A percentile compares a stretch with the other conserved stretches of the same genome.
Evolutionary conservation across 352 stramenopile genomes (phyloP).

Genomic region (Pilasporangium apinafurcum): DNA sequence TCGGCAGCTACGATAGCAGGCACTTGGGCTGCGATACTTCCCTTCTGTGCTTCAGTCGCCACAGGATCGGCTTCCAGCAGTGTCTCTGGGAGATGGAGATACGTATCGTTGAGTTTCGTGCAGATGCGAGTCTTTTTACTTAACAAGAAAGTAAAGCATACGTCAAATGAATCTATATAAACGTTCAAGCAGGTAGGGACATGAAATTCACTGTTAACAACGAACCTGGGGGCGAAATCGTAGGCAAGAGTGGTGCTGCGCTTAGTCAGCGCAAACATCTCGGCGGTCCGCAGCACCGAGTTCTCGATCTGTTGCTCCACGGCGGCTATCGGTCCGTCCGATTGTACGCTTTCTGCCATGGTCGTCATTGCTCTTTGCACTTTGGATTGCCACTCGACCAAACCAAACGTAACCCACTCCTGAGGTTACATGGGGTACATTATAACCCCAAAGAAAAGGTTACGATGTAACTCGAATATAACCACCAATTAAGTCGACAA

Average conservation of each 20-base stretch:
- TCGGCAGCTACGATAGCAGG: background rate
- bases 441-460: too few relatives aligned
- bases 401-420: too few relatives aligned
- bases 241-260: conserved; percentile 25
- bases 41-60: background rate
- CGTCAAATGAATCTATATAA: background rate
- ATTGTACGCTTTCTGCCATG: too few relatives aligned
- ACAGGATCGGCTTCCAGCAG: conserved; percentile 25
- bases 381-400: too few relatives aligned
- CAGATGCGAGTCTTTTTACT: conserved; percentile 73
- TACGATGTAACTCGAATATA: too few relatives aligned
- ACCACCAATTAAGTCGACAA: too few relatives aligned
- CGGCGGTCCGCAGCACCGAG: conserved; percentile 58
- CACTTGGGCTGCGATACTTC: conserved; percentile 3
- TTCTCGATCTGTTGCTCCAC: conserved; percentile 41
- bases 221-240: conserved; percentile 60
- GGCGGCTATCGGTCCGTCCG: too few relatives aligned
- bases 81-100: conserved; percentile 48
- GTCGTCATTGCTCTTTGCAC: too few relatives aligned
- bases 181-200: background rate
- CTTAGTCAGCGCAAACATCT: conserved; percentile 72
- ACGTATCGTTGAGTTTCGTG: conserved; percentile 55
- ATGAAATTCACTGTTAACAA: background rate
- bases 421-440: too few relatives aligned
- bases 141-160: background rate